Evolutionary conservation across 352 stramenopile species (phyloP).

Genomic region (Phytophthora idaei): DNA sequence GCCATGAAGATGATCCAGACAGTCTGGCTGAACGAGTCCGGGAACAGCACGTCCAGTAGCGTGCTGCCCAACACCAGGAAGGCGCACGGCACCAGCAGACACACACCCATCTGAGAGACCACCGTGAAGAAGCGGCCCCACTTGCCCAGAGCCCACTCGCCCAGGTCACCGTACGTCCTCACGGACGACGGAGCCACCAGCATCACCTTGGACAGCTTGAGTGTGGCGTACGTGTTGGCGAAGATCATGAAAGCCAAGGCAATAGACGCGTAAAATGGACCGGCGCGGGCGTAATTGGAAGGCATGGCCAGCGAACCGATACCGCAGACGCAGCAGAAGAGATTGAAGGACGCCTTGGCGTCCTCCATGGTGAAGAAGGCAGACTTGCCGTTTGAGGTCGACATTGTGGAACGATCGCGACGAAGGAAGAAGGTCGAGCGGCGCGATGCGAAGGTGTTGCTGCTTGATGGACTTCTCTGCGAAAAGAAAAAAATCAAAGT

Average conservation of each 20-base stretch:
- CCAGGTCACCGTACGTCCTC: conserved; percentile 54
- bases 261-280: conserved; percentile 43
- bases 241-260: conserved; percentile 62
- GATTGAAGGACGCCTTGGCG: conserved; percentile 50
- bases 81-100: conserved; percentile 44
- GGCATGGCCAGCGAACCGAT: conserved; percentile 64
- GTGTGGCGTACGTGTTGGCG: conserved; percentile 60
- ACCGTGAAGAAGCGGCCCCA: conserved; percentile 46
- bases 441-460: neutral
- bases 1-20: conserved; percentile 10
- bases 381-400: conserved; percentile 38
- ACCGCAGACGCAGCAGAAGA: conserved; percentile 51
- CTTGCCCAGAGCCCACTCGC: conserved; percentile 41
- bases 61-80: conserved; percentile 59
- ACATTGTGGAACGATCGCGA: conserved; percentile 27
- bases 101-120: conserved; percentile 50
- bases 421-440: conserved; percentile 13
- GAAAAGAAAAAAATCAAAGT: conserved; percentile 37
- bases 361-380: conserved; percentile 55
- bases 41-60: conserved; percentile 52
- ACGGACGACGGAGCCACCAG: conserved; percentile 52
- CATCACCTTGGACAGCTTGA: conserved; percentile 52
- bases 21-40: conserved; percentile 36
- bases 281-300: conserved; percentile 58
- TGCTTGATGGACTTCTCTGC: conserved; percentile 25